phyloP scores from a whole-genome alignment of 768 basidiomycete genomes.

The Pisolithus sp. region DNA sequence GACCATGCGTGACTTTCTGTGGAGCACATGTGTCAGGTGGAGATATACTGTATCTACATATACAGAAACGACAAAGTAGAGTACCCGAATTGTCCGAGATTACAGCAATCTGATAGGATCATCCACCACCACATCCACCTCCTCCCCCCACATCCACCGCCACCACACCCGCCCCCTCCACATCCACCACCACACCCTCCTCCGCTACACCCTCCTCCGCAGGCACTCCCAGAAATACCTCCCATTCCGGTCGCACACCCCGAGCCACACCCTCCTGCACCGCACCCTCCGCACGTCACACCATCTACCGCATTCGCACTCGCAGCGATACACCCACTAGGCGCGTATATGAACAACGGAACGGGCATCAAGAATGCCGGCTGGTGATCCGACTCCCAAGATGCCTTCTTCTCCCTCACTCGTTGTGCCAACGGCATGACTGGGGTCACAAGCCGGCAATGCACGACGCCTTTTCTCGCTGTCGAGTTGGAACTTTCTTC shows the following conservation, averaged over 20 bases:
- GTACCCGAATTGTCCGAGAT: too few relatives aligned
- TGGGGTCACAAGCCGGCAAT: too few relatives aligned
- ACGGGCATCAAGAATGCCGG: constrained; percentile 35
- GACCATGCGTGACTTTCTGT: background rate
- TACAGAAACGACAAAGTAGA: too few relatives aligned
- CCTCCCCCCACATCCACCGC: background rate
- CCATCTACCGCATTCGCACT: constrained; percentile 2
- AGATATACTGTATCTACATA: background rate
- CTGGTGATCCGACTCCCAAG: constrained; percentile 12
- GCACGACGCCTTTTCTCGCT: too few relatives aligned
- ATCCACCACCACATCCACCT: background rate
- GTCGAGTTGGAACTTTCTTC: too few relatives aligned
- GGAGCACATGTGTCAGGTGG: background rate
- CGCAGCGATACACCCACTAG: constrained; percentile 15
- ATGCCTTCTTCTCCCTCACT: background rate
- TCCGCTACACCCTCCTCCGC: constrained; percentile 24
- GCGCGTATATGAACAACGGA: constrained; percentile 26
- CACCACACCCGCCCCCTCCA: background rate
- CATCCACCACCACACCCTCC: background rate
- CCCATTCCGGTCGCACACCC: constrained; percentile 3
- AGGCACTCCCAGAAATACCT: constrained; percentile 9
- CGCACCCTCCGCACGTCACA: constrained; percentile 2
- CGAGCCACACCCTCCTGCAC: constrained; percentile 4
- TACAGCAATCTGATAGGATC: background rate
- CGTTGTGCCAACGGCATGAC: background rate